phyloP scores from a whole-genome alignment of 805 yeast genomes.

The Cyberlindnera bimundalis region DNA sequence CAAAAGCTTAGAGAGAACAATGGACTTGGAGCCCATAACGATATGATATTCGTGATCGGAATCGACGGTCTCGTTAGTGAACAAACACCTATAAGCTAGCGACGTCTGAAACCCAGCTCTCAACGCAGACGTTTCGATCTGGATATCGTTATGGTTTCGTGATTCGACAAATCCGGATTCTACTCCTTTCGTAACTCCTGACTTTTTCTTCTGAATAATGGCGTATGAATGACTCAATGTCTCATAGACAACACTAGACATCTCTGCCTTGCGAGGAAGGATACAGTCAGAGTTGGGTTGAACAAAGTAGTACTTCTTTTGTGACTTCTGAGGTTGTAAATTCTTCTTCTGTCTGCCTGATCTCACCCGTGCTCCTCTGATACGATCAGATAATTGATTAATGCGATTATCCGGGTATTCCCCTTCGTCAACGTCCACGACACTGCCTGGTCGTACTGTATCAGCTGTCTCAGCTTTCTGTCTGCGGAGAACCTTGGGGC shows the following conservation, averaged over 20 bases:
- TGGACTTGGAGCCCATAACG: slow-evolving; percentile 11
- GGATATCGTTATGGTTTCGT: no score
- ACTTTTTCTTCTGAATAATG: slow-evolving; percentile 9
- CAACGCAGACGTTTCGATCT: slow-evolving; percentile 1
- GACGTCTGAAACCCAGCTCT: slow-evolving; percentile 10
- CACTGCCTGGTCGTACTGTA: neutral
- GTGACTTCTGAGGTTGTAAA: neutral
- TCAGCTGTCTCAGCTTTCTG: neutral
- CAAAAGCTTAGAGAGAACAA: slow-evolving; percentile 14
- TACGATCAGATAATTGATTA: no score
- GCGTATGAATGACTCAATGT: slow-evolving; percentile 21
- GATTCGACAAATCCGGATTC: no score
- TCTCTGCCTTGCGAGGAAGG: slow-evolving; percentile 19
- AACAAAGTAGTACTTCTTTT: slow-evolving; percentile 6
- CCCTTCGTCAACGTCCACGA: neutral
- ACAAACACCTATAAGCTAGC: slow-evolving; percentile 16
- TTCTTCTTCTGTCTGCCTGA: slow-evolving; percentile 1
- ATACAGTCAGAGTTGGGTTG: slow-evolving; percentile 13
- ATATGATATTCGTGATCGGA: slow-evolving; percentile 11
- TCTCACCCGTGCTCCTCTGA: neutral
- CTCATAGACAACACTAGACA: slow-evolving; percentile 22
- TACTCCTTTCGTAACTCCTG: neutral
- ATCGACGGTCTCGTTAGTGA: slow-evolving; percentile 4
- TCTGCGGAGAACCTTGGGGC: neutral
- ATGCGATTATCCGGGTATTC: neutral